Evolutionary conservation across 164 flowering plant species (phyloP), one percentile per base, ranked within the genome.

Genomic region (Kalanchoe fedtschenkoi): DNA sequence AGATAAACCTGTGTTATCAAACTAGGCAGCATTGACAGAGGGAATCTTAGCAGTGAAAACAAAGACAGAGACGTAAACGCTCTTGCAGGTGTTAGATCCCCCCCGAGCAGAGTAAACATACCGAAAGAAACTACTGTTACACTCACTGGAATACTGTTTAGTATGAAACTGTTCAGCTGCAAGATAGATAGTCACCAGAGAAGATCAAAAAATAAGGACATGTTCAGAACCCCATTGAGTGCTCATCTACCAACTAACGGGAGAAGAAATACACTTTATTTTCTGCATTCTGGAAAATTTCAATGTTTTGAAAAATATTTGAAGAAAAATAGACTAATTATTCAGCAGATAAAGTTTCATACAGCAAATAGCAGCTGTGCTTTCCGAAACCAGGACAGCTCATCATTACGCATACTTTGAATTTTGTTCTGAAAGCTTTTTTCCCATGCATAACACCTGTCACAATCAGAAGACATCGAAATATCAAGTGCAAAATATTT

Each of bases 371-470:
- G 80, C n/a, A n/a, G n/a, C n/a, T n/a, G n/a, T n/a, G n/a, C n/a
- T 69, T 76, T 88, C 34, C 91, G 75, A 69, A 88, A 90, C 99
- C 99, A 93, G n/a, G 92, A 85, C 37, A 93, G 78, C 67, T 93
- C 97, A 34, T 90, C 97, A 69, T 75, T 62, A 15, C 99, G 73
- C 34, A 87, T 76, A 54, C 24, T 61, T 74, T 79, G 90, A 69
- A 90, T 90, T 75, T 93, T 93, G 24, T 77, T 62, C 29, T 87
- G 81, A 71, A 93, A 93, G 71, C 97, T 93, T 46, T 66, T 74
- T 73, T 93, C 99, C 99, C 99, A 93, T 64, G 96, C 99, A 74
- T 90, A 93, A 66, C 95, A 93, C 76, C 99, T 93, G 82, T n/a
- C n/a, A n/a, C n/a, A 61, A 64, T 19, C 24, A 38, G 35, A 5